A percentile compares a stretch with the other conserved stretches of the same genome.
Evolutionary conservation across 73 alveolate species (phyloP).

Genomic region (Halteria grandinella): DNA sequence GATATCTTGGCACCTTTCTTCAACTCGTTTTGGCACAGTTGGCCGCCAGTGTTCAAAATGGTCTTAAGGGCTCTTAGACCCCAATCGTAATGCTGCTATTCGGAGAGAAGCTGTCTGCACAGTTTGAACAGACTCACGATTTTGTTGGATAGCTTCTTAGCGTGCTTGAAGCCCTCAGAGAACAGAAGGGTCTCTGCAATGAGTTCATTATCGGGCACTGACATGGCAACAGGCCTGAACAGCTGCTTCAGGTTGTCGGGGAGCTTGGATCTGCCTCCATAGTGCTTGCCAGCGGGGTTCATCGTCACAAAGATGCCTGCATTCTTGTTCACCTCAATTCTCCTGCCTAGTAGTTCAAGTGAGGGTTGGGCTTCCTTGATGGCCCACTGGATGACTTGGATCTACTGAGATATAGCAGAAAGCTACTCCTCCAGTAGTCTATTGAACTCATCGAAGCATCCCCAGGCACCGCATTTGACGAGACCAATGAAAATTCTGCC

Average conservation of each 20-base stretch:
- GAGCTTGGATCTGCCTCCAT: constrained; percentile 99
- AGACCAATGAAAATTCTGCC: constrained; percentile 99
- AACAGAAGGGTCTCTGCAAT: constrained; percentile 99
- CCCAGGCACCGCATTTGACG: constrained; percentile 99
- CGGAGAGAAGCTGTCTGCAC: constrained; percentile 95
- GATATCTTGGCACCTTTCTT: constrained; percentile 81
- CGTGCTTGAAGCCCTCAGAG: constrained; percentile 99
- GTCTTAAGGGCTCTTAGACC: constrained; percentile 99
- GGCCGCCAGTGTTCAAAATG: constrained; percentile 98
- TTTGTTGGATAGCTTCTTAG: constrained; percentile 93
- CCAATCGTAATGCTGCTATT: constrained; percentile 99
- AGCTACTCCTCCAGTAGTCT: constrained; percentile 99
- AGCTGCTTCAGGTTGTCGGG: constrained; percentile 99
- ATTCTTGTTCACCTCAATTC: constrained; percentile 91
- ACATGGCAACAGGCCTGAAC: constrained; percentile 99
- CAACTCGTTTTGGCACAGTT: constrained; percentile 93
- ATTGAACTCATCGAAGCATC: constrained; percentile 99
- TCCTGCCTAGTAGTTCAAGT: constrained; percentile 88
- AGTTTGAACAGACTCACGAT: constrained; percentile 95
- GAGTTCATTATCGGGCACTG: constrained; percentile 99
- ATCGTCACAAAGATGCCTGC: constrained; percentile 99
- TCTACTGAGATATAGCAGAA: constrained; percentile 98
- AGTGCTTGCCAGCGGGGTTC: constrained; percentile 99
- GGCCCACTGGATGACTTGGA: constrained; percentile 95
- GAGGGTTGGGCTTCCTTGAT: constrained; percentile 88